phyloP scores from a whole-genome alignment of 768 basidiomycete species.

The Panus rudis region DNA sequence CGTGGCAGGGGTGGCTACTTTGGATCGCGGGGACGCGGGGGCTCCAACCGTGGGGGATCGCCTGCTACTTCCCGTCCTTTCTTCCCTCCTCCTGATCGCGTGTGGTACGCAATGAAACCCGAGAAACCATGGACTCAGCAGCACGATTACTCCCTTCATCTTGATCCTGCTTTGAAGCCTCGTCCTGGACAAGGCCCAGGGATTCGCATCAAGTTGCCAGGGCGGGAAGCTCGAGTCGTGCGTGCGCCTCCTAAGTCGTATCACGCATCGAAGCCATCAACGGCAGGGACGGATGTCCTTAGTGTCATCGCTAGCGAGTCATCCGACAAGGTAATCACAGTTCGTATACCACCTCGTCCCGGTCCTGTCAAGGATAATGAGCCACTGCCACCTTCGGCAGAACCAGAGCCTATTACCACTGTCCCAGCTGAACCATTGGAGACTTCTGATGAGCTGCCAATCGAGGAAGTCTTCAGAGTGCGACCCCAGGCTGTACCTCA shows the following conservation, averaged over 20 bases:
- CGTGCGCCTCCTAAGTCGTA: conserved; percentile 27
- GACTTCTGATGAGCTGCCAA: conserved; percentile 30
- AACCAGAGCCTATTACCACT: conserved; percentile 1
- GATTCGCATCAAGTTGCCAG: conserved; percentile 61
- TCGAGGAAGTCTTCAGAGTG: conserved; percentile 56
- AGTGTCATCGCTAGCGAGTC: conserved; percentile 29
- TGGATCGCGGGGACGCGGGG: conserved; percentile 35
- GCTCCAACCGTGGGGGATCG: conserved; percentile 11
- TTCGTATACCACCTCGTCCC: conserved; percentile 44
- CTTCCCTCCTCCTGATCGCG: conserved; percentile 32
- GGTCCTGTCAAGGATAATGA: conserved; percentile 29
- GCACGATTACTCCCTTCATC: conserved; percentile 66
- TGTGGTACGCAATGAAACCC: conserved; percentile 71
- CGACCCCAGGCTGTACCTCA: conserved; percentile 39
- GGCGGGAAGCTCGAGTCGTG: conserved; percentile 35
- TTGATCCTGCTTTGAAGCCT: conserved; percentile 51
- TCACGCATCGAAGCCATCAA: conserved; percentile 2
- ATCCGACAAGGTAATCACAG: conserved; percentile 40
- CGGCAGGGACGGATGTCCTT: conserved; percentile 9
- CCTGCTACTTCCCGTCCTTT: conserved; percentile 15
- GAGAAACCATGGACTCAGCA: conserved; percentile 83
- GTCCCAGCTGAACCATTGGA: conserved; percentile 16
- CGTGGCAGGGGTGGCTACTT: conserved; percentile 36
- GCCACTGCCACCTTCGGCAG: conserved; percentile 22
- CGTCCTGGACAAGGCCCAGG: conserved; percentile 48